phyloP scores from a whole-genome alignment of 78 protist species.

The Dictyostelium capitatum region DNA sequence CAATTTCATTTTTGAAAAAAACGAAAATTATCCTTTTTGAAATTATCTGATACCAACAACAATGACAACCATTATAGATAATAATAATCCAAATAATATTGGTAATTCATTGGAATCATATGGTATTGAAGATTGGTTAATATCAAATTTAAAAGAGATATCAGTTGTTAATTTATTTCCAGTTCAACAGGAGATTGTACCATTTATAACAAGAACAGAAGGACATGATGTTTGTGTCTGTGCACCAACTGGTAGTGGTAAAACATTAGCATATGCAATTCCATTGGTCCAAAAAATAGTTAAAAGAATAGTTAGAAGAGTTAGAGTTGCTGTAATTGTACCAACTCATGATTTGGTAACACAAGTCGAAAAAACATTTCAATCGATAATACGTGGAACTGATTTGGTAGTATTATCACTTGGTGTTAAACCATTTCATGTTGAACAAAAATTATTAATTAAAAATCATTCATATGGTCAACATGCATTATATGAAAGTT shows the following conservation, averaged over 20 bases:
- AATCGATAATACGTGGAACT: constrained; percentile 37
- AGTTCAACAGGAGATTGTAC: constrained; percentile 79
- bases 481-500: constrained; percentile 29
- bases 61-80: neutral
- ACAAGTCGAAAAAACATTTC: constrained; percentile 64
- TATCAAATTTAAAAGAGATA: constrained; percentile 18
- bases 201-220: constrained; percentile 49
- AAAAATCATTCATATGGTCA: constrained; percentile 35
- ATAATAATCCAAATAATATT: neutral
- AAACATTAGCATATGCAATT: constrained; percentile 92
- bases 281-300: constrained; percentile 90
- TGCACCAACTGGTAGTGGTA: constrained; percentile 96
- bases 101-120: neutral
- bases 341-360: constrained; percentile 75
- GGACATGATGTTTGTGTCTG: constrained; percentile 90
- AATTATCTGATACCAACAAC: too few species aligned
- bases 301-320: constrained; percentile 52
- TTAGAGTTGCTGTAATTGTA: constrained; percentile 47
- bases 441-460: constrained; percentile 48
- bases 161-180: constrained; percentile 21
- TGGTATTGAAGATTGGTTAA: constrained; percentile 51
- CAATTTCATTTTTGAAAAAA: neutral
- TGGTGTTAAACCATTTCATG: constrained; percentile 42
- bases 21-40: too few species aligned
- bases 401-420: constrained; percentile 48